phyloP scores from a whole-genome alignment of 169 alveolate species.

The Plasmodium blacklocki region DNA sequence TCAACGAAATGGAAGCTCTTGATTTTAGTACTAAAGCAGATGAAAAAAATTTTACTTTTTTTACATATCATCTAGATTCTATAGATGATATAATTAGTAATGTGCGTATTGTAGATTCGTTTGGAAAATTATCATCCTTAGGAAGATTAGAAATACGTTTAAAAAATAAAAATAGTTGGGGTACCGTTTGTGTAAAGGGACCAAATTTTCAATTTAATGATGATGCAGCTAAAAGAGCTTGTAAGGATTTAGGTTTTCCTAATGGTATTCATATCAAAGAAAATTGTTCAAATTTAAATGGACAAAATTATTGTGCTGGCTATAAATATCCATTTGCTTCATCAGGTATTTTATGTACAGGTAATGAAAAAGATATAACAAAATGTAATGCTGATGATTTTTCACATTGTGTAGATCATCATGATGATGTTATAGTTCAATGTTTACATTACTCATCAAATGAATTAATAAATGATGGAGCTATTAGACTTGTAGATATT shows the following conservation, averaged over 20 bases:
- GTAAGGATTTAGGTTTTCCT: conserved; percentile 89
- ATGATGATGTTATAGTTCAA: conserved; percentile 87
- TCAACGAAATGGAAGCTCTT: conserved; percentile 70
- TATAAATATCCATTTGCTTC: conserved; percentile 85
- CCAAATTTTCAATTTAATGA: conserved; percentile 82
- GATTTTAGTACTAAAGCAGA: conserved; percentile 80
- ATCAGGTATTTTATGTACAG: conserved; percentile 88
- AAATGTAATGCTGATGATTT: conserved; percentile 89
- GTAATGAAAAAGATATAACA: conserved; percentile 82
- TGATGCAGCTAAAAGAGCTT: conserved; percentile 88
- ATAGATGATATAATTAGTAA: conserved; percentile 89
- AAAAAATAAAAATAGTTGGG: conserved; percentile 77
- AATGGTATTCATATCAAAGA: conserved; percentile 85
- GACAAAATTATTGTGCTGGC: conserved; percentile 89
- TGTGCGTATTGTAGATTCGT: conserved; percentile 91
- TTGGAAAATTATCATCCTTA: conserved; percentile 86
- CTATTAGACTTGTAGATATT: conserved; percentile 85
- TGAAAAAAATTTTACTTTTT: conserved; percentile 77
- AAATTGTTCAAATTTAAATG: conserved; percentile 85
- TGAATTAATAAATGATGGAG: conserved; percentile 83
- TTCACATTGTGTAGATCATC: conserved; percentile 87
- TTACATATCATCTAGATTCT: conserved; percentile 83
- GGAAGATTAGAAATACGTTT: conserved; percentile 88
- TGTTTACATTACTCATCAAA: conserved; percentile 85
- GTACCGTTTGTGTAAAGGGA: conserved; percentile 87